These are phyloP conservation scores for Clavulina sp. DNA, from an alignment of 768 basidiomycete genomes.

Conservation along the genomic window DNA sequence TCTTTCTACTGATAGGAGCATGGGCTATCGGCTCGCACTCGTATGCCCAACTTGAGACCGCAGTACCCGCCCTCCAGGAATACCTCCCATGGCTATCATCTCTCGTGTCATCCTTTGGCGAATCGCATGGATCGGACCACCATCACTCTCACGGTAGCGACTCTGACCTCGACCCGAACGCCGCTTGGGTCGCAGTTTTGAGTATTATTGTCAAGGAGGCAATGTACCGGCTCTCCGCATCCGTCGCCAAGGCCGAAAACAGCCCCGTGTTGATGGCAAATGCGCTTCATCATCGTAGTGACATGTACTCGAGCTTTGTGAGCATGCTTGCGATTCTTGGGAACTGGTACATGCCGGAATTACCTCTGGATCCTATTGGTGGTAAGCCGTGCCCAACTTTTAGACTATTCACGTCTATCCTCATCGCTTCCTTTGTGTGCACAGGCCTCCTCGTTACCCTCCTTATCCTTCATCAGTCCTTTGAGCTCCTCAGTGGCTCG, in stretches of 20 bases:
- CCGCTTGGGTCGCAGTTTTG: constrained; percentile 85
- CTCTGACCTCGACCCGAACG: constrained; percentile 60
- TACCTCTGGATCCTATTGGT: constrained; percentile 87
- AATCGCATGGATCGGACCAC: constrained; percentile 32
- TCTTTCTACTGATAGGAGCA: constrained; percentile 71
- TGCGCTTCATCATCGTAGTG: constrained; percentile 93
- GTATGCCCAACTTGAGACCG: constrained; percentile 1
- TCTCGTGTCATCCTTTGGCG: constrained; percentile 44
- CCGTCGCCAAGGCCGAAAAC: constrained; percentile 78
- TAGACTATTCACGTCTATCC: constrained; percentile 12
- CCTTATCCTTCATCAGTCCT: constrained; percentile 69
- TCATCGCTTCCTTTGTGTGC: constrained; percentile 3
- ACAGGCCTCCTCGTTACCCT: constrained; percentile 75
- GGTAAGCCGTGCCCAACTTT: constrained; percentile 31
- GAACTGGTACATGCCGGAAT: constrained; percentile 65
- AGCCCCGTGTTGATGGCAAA: constrained; percentile 90
- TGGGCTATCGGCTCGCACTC: constrained; percentile 35
- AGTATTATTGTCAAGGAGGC: constrained; percentile 80
- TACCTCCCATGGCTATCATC: constrained; percentile 61
- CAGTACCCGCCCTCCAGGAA: constrained; percentile 71
- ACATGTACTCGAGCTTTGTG: constrained; percentile 84
- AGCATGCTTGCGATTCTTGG: constrained; percentile 87
- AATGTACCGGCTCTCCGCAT: constrained; percentile 76
- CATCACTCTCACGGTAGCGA: constrained; percentile 27
- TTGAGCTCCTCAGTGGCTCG: constrained; percentile 45